Base-by-base conservation (phyloP, 1,284 basidiomycete genomes). In the Somion occarium region DNA sequence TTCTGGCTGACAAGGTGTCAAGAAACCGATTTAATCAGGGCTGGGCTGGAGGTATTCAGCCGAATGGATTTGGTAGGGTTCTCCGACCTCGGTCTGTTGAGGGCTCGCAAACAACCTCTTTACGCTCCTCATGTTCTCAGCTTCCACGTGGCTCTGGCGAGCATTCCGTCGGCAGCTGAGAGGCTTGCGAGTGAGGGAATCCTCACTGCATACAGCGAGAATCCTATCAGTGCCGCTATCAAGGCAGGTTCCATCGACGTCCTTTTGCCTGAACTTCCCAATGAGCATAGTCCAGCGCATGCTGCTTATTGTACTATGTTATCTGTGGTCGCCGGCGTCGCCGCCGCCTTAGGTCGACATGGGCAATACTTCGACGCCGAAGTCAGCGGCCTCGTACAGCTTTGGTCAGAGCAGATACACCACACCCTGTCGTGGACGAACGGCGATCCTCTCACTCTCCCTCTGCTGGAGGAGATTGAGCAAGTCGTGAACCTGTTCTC, bases 321-420 rank as follows among this genome's bases (percentile, higher is more conserved):
- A 3, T 76, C 86, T 2, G 82, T 94, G 46, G 78, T 93, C 38
- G 80, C 91, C 3, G 83, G 83, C 2, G 82, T 96, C 20, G 75
- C 93, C 19, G 73, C 74, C 1, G 78, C 79, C 13, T 75, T 85
- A 12, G 84, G 82, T 19, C 76, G 76, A 38, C 80, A 85, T 38
- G 83, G 83, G 24, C 85, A 90, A 52, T 96, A 93, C 68, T 88
- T 96, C 62, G 88, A 91, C 57, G 79, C 83, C 1, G 93, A 98
- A 53, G 85, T 88, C 0, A 83, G 89, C 48, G 91, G 90, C 0
- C 88, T 97, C 61, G 80, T 95, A 5, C 89, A 92, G 57, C 75
- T 96, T 5, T 93, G 87, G 59, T 83, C 86, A 3, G 80, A 83
- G 38, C 95, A 98, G 67, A 83, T 96, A 44, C 76, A 80, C 3